Percentiles rank a stretch among this genome's conserved stretches.
Evolutionary conservation across 2,329 filamentous ascomycete species (phyloP).

Genomic region (Diaporthe batatas): DNA sequence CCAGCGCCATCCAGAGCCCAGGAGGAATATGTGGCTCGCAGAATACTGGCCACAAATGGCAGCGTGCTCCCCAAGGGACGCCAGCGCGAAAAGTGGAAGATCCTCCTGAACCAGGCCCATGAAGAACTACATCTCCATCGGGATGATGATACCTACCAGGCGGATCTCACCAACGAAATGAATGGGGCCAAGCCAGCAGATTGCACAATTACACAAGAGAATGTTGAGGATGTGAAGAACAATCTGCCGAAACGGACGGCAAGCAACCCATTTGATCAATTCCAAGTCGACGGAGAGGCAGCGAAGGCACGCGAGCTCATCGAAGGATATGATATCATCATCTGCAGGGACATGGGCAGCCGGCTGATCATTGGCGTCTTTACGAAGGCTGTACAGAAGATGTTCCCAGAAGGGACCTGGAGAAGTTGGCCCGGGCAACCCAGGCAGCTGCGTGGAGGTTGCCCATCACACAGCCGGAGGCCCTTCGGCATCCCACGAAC

Average conservation of each 20-base stretch:
- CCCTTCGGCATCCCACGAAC: background rate
- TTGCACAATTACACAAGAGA: too few species aligned
- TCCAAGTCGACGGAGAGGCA: background rate
- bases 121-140: too few species aligned
- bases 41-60: background rate
- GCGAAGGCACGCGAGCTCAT: background rate
- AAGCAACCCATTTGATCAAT: background rate
- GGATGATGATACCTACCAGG: background rate
- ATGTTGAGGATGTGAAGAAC: too few species aligned
- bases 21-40: background rate
- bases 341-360: background rate
- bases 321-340: background rate
- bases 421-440: background rate
- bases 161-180: background rate
- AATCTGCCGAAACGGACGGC: too few species aligned
- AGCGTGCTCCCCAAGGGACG: background rate
- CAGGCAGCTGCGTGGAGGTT: background rate
- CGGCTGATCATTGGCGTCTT: background rate
- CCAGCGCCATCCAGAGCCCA: background rate
- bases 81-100: background rate
- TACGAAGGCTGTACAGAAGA: background rate
- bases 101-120: background rate
- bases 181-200: too few species aligned
- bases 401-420: background rate
- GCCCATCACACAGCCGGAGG: background rate